phyloP scores from a whole-genome alignment of 2,329 filamentous ascomycete genomes.

The Stagonosporopsis cucurbitacearum region DNA sequence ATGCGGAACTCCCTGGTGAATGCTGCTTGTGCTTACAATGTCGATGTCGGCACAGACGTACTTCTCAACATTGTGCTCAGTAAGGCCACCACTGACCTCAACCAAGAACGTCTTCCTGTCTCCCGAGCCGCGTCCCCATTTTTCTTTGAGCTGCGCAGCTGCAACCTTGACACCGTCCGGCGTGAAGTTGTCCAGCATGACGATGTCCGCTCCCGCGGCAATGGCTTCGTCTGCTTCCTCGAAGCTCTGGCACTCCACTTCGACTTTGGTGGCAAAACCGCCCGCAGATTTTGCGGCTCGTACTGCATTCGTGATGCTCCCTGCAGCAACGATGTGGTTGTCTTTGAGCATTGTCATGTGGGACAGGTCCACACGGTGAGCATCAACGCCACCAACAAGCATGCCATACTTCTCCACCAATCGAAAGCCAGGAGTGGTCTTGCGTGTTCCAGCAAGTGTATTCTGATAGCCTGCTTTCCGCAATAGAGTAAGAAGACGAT shows the following conservation, averaged over 20 bases:
- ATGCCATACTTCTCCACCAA: constrained; percentile 98
- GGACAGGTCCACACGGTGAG: constrained; percentile 84
- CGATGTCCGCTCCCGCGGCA: constrained; percentile 85
- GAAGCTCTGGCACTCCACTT: constrained; percentile 92
- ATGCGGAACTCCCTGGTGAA: constrained; percentile 93
- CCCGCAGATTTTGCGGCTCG: constrained; percentile 80
- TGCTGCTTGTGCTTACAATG: constrained; percentile 93
- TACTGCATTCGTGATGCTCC: constrained; percentile 85
- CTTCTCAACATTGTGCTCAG: constrained; percentile 77
- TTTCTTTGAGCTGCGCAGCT: constrained; percentile 76
- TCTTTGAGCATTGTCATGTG: constrained; percentile 99
- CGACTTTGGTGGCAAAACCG: constrained; percentile 91
- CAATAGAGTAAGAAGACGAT: constrained; percentile 59
- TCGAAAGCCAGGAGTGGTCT: constrained; percentile 95
- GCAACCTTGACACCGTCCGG: constrained; percentile 77
- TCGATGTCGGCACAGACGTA: constrained; percentile 89
- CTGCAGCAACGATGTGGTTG: constrained; percentile 93
- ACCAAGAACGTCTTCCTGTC: constrained; percentile 72
- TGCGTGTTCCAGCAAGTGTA: constrained; percentile 89
- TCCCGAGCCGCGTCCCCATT: constrained; percentile 72
- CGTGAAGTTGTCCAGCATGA: constrained; percentile 97
- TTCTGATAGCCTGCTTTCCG: constrained; percentile 75
- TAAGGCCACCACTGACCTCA: constrained; percentile 91
- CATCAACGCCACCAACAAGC: constrained; percentile 89
- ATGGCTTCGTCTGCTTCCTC: constrained; percentile 91